A percentile compares a stretch with the other conserved stretches of the same genome.
Conservation (phyloP, 306 rosid species). For the Myrica gale region DNA sequence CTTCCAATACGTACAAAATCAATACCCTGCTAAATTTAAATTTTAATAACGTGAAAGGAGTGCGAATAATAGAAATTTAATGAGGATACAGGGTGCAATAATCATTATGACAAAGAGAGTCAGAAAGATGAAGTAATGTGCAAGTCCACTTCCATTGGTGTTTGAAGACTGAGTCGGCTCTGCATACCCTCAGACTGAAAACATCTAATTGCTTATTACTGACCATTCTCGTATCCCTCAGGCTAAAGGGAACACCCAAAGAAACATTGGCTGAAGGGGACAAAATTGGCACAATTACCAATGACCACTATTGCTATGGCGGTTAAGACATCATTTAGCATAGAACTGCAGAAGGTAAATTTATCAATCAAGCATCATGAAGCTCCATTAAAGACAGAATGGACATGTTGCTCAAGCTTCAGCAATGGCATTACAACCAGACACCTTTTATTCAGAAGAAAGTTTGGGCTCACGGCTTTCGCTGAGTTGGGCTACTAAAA, state of each 20-base stretch:
- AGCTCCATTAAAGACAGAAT: neutral
- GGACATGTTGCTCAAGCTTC: neutral
- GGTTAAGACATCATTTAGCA: neutral
- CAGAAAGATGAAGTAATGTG: neutral
- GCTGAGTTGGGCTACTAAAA: neutral
- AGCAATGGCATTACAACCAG: neutral
- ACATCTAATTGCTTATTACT: neutral
- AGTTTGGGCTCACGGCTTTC: neutral
- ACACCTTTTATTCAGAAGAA: neutral
- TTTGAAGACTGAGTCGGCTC: slow-evolving; percentile 16
- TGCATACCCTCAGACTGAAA: neutral
- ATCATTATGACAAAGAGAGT: slow-evolving; percentile 1
- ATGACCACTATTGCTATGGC: neutral
- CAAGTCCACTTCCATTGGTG: neutral
- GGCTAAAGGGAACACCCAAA: neutral
- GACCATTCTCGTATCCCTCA: neutral
- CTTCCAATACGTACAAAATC: slow-evolving; percentile 92
- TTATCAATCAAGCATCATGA: neutral
- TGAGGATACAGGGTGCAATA: slow-evolving; percentile 2
- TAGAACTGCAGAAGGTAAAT: neutral
- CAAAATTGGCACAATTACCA: neutral
- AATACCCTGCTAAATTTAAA: slow-evolving; percentile 52
- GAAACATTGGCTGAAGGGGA: neutral
- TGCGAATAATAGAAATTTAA: slow-evolving; percentile 1
- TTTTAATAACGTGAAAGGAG: slow-evolving; percentile 23